Evolutionary conservation across 2,329 filamentous ascomycete genomes (phyloP).

Genomic region (Fusarium hainanense): DNA sequence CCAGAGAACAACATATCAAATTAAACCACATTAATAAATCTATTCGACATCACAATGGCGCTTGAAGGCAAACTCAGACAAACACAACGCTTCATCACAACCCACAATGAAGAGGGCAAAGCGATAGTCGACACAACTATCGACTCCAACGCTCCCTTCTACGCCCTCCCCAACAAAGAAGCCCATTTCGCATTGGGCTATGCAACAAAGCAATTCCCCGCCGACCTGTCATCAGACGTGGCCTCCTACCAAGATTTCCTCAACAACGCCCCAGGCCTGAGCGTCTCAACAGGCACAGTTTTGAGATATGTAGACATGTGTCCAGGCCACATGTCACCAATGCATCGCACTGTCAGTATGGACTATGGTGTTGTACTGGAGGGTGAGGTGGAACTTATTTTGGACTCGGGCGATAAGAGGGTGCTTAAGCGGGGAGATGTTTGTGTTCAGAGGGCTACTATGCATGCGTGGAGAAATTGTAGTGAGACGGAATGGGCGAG

Average conservation of each 20-base stretch:
- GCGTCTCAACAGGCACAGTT: slow-evolving; percentile 53
- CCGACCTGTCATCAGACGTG: slow-evolving; percentile 39
- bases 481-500: slow-evolving; percentile 58
- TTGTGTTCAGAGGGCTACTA: slow-evolving; percentile 65
- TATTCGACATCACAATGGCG: slow-evolving; percentile 1
- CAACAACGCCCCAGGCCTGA: slow-evolving; percentile 44
- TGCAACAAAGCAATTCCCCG: slow-evolving; percentile 43
- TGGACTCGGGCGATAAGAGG: slow-evolving; percentile 62
- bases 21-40: no score
- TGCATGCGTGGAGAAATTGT: slow-evolving; percentile 65
- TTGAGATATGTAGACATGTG: slow-evolving; percentile 62
- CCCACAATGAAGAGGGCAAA: slow-evolving; percentile 44
- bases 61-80: slow-evolving; percentile 39
- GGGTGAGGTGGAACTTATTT: slow-evolving; percentile 62
- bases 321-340: slow-evolving; percentile 44
- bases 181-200: slow-evolving; percentile 45
- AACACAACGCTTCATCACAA: slow-evolving; percentile 42
- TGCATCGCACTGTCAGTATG: slow-evolving; percentile 63
- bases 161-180: slow-evolving; percentile 26
- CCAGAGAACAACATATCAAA: no score
- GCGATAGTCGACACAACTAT: slow-evolving; percentile 36
- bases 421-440: slow-evolving; percentile 63
- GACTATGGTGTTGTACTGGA: slow-evolving; percentile 67
- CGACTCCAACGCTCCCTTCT: slow-evolving; percentile 34
- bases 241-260: slow-evolving; percentile 36